Base-by-base conservation (phyloP, 2,329 filamentous ascomycete species). In the Talaromyces sp. region DNA sequence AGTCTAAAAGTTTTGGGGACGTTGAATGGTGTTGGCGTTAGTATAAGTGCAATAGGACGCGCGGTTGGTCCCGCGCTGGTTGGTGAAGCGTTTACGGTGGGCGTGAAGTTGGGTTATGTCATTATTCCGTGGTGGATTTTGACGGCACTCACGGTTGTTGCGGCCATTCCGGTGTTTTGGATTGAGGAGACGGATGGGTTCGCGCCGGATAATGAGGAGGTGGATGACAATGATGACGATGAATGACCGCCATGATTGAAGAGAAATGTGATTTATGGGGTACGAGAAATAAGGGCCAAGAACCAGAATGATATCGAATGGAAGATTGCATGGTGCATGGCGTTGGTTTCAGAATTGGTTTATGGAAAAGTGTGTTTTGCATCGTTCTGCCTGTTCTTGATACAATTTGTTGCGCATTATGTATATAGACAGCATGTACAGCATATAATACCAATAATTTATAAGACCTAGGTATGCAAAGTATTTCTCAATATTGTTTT, bases 1-100 rank as follows among this genome's bases (percentile, higher is more conserved):
- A 93, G 89, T 63, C 80, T 97, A 17, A 82, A 85, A 50, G 86
- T 96, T 10, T 84, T 98, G 5, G 93, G 93, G 1, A 97, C 93
- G 0, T 80, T 98, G 63, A 98, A 98, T 73, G 95, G 94, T 2
- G 88, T 97, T 67, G 93, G 92, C 0, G 97, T 93, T 0, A 90
- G 89, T 64, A 87, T 93, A 39, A 90, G 89, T 68, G 93, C 91
- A 0, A 77, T 97, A 5, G 94, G 93, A 1, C 83, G 93, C 58
- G 93, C 92, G 0, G 72, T 85, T 0, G 95, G 95, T 0, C 94
- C 95, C 0, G 90, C 91, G 0, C 76, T 90, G 39, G 85, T 88
- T 0, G 94, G 94, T 0, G 79, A 83, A 1, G 82, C 88, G 0
- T 97, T 97, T 73, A 90, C 87, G 0, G 87, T 86, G 79, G 94